Evolutionary conservation across 1,284 basidiomycete genomes (phyloP), one percentile per base, ranked within the genome.

Genomic region (Leccinum subrobustum): DNA sequence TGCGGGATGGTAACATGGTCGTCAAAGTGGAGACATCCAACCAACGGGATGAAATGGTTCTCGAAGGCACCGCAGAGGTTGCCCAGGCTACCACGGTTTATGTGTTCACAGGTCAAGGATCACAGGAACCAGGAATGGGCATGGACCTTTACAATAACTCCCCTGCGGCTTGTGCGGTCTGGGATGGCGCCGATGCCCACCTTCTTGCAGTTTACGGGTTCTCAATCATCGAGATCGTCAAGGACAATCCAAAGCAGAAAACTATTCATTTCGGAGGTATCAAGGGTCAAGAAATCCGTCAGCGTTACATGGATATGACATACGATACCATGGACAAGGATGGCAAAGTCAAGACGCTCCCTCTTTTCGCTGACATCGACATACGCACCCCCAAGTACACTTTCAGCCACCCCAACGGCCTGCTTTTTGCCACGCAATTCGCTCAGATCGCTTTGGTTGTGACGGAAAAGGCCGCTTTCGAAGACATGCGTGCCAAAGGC

Each of bases 201-300:
- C 81, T 99, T 63, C 90, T 92, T 60, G 90, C 93, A 33, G 93
- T 96, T 14, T 96, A 98, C 75, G 96, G 95, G 50, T 98, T 99
- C 83, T 97, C 95, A 2, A 98, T 99, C 75, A 83, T 98, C 72
- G 95, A 99, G 73, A 98, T 99, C 70, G 95, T 98, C 76, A 96
- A 96, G 79, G 92, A 95, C 75, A 97, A 97, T 75, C 95, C 95
- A 44, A 96, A 95, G 82, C 88, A 93, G 76, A 95, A 98, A 83
- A 98, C 95, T 1, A 91, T 99, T 67, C 96, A 99, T 78, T 99
- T 99, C 69, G 97, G 97, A 82, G 96, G 96, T 77, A 92, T 98
- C 78, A 98, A 97, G 78, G 96, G 96, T 51, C 95, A 98, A 75
- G 95, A 91, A 5, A 98, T 98, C 68, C 93, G 96, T 56, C 92